phyloP scores from a whole-genome alignment of 192 early-diverging fungal genomes.

The Coemansia sp. region DNA sequence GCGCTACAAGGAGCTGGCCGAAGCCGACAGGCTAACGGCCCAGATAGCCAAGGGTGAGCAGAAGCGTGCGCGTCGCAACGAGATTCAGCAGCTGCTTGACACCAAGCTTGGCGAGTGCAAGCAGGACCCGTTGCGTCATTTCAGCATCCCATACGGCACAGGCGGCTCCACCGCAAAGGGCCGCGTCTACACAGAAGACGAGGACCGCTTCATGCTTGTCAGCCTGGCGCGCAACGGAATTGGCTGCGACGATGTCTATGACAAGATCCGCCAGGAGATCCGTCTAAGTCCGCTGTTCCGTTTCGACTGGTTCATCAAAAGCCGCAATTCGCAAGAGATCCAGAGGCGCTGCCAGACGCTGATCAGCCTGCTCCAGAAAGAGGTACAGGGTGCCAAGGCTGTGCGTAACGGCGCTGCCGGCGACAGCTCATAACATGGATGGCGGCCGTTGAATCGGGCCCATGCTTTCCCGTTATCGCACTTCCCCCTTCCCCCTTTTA shows the following conservation, averaged over 20 bases:
- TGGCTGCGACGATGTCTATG: constrained; percentile 89
- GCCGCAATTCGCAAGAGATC: constrained; percentile 83
- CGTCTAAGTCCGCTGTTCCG: constrained; percentile 79
- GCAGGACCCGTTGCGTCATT: constrained; percentile 80
- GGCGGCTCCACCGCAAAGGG: constrained; percentile 69
- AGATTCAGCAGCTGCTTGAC: constrained; percentile 81
- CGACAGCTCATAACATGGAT: constrained; percentile 1
- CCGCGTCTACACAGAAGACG: constrained; percentile 88
- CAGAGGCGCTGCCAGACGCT: constrained; percentile 82
- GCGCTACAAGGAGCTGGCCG: constrained; percentile 84
- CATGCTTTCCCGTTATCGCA: neutral
- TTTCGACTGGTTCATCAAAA: constrained; percentile 99
- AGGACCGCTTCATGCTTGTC: constrained; percentile 95
- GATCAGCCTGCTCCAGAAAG: constrained; percentile 58
- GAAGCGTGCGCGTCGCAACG: constrained; percentile 72
- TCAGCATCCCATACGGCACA: constrained; percentile 86
- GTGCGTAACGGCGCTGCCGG: constrained; percentile 17
- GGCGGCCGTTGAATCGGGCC: neutral
- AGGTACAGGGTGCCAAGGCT: constrained; percentile 21
- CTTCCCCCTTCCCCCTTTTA: neutral
- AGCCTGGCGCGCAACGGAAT: constrained; percentile 85
- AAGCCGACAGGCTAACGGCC: constrained; percentile 81
- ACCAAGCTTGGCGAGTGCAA: constrained; percentile 68
- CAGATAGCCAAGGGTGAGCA: constrained; percentile 90
- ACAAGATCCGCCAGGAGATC: constrained; percentile 86